Conservation (phyloP, 805 yeast genomes). For the Lipomyces spencermartinsiae region DNA sequence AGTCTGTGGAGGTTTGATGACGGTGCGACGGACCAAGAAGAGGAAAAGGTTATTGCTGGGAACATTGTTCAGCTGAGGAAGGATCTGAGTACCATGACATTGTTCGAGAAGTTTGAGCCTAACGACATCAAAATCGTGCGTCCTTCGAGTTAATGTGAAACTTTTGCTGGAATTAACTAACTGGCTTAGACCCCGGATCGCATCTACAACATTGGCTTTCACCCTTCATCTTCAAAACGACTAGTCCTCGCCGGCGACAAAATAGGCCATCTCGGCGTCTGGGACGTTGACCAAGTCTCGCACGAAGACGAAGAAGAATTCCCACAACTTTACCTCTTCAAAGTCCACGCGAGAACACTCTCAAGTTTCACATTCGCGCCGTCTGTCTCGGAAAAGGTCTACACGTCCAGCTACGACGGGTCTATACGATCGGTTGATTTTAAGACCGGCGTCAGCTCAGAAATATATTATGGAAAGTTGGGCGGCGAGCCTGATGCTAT, state of each 20-base stretch:
- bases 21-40: slow-evolving; percentile 28
- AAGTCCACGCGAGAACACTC: slow-evolving; percentile 77
- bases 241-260: slow-evolving; percentile 87
- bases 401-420: slow-evolving; percentile 86
- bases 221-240: slow-evolving; percentile 69
- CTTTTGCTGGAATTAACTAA: not conserved
- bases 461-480: slow-evolving; percentile 51
- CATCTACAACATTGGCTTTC: slow-evolving; percentile 75
- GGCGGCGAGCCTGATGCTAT: slow-evolving; percentile 48
- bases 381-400: slow-evolving; percentile 58
- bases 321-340: slow-evolving; percentile 62
- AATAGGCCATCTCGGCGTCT: slow-evolving; percentile 82
- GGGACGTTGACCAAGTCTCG: slow-evolving; percentile 69
- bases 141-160: not conserved
- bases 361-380: slow-evolving; percentile 65
- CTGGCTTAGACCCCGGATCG: slow-evolving; percentile 57
- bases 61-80: slow-evolving; percentile 58
- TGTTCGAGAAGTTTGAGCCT: slow-evolving; percentile 67
- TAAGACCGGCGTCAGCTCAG: slow-evolving; percentile 62
- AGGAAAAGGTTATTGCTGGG: slow-evolving; percentile 51
- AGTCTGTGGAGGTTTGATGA: slow-evolving; percentile 43
- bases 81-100: slow-evolving; percentile 57
- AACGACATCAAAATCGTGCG: slow-evolving; percentile 69
- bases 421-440: slow-evolving; percentile 77
- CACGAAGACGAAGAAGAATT: slow-evolving; percentile 44